Evolutionary conservation across 73 alveolate species (phyloP).

Genomic region (Paramecium caudatum): DNA sequence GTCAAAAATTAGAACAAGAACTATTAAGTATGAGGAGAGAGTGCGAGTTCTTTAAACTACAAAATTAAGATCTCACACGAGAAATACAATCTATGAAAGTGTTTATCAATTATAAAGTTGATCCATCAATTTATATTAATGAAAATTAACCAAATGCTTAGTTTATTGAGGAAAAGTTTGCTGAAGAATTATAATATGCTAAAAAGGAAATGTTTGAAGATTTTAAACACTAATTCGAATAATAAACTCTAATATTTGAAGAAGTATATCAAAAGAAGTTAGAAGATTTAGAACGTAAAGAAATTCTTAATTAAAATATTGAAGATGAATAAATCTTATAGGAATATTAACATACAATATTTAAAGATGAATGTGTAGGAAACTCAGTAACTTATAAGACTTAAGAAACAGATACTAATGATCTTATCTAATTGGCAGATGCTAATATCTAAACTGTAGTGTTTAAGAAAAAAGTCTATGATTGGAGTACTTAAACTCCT

Average conservation of each 20-base stretch:
- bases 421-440: background rate
- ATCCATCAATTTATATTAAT: slow-evolving; percentile 20
- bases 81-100: slow-evolving; percentile 34
- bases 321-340: slow-evolving; percentile 9
- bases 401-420: slow-evolving; percentile 13
- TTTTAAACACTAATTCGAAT: slow-evolving; percentile 53
- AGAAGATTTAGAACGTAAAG: slow-evolving; percentile 37
- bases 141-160: background rate
- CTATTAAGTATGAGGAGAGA: background rate
- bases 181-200: slow-evolving; percentile 35
- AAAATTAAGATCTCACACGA: background rate
- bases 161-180: slow-evolving; percentile 24
- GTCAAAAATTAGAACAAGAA: slow-evolving; percentile 43
- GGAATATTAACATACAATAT: slow-evolving; percentile 41
- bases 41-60: background rate
- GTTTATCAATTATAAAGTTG: slow-evolving; percentile 21
- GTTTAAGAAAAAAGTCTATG: slow-evolving; percentile 21
- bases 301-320: background rate
- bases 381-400: background rate
- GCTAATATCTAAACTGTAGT: background rate
- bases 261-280: slow-evolving; percentile 21
- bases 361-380: slow-evolving; percentile 55
- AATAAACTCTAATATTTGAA: slow-evolving; percentile 30
- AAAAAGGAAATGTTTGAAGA: slow-evolving; percentile 61
- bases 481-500: slow-evolving; percentile 40